phyloP scores from a whole-genome alignment of 108 stramenopile genomes.

The Skeletonema menzelii region DNA sequence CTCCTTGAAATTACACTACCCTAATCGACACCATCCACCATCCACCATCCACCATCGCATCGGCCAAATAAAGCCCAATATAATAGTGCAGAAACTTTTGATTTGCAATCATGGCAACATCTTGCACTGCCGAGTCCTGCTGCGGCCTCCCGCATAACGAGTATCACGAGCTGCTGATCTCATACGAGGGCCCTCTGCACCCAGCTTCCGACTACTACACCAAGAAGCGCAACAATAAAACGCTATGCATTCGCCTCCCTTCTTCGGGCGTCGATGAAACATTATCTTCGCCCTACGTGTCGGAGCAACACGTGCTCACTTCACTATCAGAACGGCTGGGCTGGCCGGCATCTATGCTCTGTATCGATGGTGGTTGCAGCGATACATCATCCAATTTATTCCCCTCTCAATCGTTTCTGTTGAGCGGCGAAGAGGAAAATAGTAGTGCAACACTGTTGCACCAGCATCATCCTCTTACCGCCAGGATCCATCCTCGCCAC shows the following conservation, averaged over 20 bases:
- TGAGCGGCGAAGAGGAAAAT: neutral
- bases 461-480: conserved; percentile 13
- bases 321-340: conserved; percentile 10
- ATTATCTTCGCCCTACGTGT: neutral
- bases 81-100: too few relatives aligned
- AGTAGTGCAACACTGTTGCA: neutral
- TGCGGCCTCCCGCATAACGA: conserved; percentile 8
- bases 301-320: conserved; percentile 4
- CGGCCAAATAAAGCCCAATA: too few relatives aligned
- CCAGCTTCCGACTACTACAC: neutral
- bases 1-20: too few relatives aligned
- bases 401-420: neutral
- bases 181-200: conserved; percentile 29
- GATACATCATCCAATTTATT: neutral
- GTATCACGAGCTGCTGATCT: conserved; percentile 27
- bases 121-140: neutral
- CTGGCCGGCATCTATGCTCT: conserved; percentile 31
- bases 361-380: neutral
- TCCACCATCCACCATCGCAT: too few relatives aligned
- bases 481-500: conserved; percentile 17
- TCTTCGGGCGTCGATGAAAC: neutral
- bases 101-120: neutral
- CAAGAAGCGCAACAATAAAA: conserved; percentile 2
- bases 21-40: too few relatives aligned
- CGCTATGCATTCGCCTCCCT: conserved; percentile 24